Conservation (phyloP, 768 basidiomycete genomes). For the Lactifluus echinatus region DNA sequence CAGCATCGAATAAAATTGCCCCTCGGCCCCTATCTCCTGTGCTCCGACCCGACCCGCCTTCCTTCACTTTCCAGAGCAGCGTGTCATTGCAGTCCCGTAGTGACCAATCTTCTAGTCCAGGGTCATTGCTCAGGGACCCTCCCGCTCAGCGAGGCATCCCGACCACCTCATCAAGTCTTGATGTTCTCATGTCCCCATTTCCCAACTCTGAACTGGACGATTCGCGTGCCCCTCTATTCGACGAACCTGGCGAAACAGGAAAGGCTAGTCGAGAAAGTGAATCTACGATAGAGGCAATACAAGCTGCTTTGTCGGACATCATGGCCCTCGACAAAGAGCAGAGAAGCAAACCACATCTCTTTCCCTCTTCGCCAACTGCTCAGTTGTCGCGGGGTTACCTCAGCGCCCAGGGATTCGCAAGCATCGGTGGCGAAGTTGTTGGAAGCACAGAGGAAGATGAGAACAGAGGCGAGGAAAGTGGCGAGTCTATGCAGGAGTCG, state of each 20-base stretch:
- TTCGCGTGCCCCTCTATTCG: slow-evolving; percentile 70
- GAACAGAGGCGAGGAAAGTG: slow-evolving; percentile 36
- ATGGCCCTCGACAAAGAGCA: slow-evolving; percentile 72
- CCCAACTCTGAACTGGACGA: slow-evolving; percentile 42
- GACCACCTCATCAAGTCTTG: slow-evolving; percentile 49
- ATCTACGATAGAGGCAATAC: slow-evolving; percentile 90
- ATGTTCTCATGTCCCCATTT: slow-evolving; percentile 73
- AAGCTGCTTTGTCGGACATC: slow-evolving; percentile 92
- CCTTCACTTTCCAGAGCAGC: slow-evolving; percentile 6
- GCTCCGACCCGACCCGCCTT: slow-evolving; percentile 20
- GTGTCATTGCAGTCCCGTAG: background rate
- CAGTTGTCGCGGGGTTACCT: slow-evolving; percentile 2
- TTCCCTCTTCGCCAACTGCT: background rate
- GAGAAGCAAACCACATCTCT: slow-evolving; percentile 16
- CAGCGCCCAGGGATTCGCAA: background rate
- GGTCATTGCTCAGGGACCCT: slow-evolving; percentile 7
- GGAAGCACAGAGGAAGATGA: slow-evolving; percentile 33
- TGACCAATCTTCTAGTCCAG: slow-evolving; percentile 7
- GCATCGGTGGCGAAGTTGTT: slow-evolving; percentile 30
- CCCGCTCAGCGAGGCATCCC: slow-evolving; percentile 19
- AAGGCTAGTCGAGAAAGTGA: slow-evolving; percentile 57
- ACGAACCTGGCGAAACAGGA: slow-evolving; percentile 59
- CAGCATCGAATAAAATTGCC: background rate
- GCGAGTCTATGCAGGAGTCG: slow-evolving; percentile 37
- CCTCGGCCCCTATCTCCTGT: slow-evolving; percentile 2